Evolutionary conservation across 1,139 yeast genomes (phyloP), one percentile per base, ranked within the genome.

Genomic region (Magnusiomyces paraingens): DNA sequence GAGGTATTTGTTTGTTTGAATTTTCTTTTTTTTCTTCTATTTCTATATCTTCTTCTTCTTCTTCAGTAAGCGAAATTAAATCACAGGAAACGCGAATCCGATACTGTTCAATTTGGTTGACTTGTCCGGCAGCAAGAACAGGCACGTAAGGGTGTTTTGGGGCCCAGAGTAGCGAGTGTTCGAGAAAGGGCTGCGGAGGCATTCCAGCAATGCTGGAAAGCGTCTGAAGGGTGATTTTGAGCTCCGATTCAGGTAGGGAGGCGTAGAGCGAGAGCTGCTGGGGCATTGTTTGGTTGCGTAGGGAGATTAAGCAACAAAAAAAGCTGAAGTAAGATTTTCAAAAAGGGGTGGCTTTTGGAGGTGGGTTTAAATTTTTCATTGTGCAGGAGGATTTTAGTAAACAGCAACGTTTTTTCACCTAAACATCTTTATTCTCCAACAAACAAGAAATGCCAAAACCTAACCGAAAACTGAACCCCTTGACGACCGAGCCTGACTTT

Each of bases 401-500:
- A 26, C 32, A 26, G 8, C 32, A 8, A 5, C 8, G 4, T 26
- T 26, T 26, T 14, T 1, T 2, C 22, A 21, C 5, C 15, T 29
- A 11, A 12, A 21, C 21, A 10, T 17, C 48, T 8, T 26, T 26
- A 26, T 26, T 26, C 8, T 18, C 17, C 38, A 18, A 3, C 35
- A 5, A 4, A 43, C 26, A 22, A 14, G 10, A 4, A 20, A 52
- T 55, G 54, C 51, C 55, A 2, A 55, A 52, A 43, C 55, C 55
- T 14, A 55, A 55, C 26, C 55, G 52, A 10, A 32, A 29, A 51
- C 70, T 88, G 60, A 91, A 91, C 65, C 97, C 97, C 2, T 68
- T 62, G 48, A 88, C 97, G 0, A 74, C 70, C 11, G 80, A 83
- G 52, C 73, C 73, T 57, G 98, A 93, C 69, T 93, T 93, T 69